Evolutionary conservation across 495 filamentous ascomycete genomes (phyloP).

Genomic region (Cercophora samala): DNA sequence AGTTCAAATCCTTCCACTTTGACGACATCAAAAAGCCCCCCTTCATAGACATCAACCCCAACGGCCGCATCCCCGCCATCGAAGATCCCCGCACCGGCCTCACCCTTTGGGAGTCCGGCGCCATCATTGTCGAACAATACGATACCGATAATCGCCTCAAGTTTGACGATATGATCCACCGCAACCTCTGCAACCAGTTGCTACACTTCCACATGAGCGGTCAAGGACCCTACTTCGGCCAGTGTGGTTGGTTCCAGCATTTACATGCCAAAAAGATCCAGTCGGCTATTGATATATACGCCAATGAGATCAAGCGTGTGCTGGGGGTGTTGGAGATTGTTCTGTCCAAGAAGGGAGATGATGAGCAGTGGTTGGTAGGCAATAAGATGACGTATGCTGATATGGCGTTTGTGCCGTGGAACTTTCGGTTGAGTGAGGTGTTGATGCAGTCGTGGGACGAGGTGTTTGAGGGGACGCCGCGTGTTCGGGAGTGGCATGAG

Average conservation of each 20-base stretch:
- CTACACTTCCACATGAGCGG: slow-evolving; percentile 64
- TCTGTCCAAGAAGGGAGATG: slow-evolving; percentile 45
- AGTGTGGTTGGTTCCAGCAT: slow-evolving; percentile 46
- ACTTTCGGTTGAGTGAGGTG: neutral
- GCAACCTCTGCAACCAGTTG: slow-evolving; percentile 59
- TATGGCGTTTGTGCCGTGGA: slow-evolving; percentile 57
- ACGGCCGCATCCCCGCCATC: slow-evolving; percentile 64
- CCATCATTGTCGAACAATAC: slow-evolving; percentile 69
- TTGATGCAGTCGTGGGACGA: slow-evolving; percentile 13
- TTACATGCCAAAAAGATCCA: slow-evolving; percentile 57
- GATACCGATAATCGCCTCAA: slow-evolving; percentile 59
- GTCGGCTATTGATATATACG: slow-evolving; percentile 57
- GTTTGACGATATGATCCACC: slow-evolving; percentile 48
- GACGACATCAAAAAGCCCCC: slow-evolving; percentile 55
- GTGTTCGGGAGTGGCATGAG: slow-evolving; percentile 16
- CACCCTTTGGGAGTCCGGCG: slow-evolving; percentile 69
- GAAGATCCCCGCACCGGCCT: slow-evolving; percentile 65
- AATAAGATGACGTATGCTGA: slow-evolving; percentile 58
- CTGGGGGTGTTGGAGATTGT: slow-evolving; percentile 54
- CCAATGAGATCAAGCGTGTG: slow-evolving; percentile 59
- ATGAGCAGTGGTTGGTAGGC: slow-evolving; percentile 51
- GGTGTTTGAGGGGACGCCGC: slow-evolving; percentile 13
- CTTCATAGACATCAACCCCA: slow-evolving; percentile 63
- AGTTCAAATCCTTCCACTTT: slow-evolving; percentile 40
- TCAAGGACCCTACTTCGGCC: slow-evolving; percentile 69